Conservation (phyloP, 1,284 basidiomycete genomes). For the Leccinum olivaceoglutinosum region DNA sequence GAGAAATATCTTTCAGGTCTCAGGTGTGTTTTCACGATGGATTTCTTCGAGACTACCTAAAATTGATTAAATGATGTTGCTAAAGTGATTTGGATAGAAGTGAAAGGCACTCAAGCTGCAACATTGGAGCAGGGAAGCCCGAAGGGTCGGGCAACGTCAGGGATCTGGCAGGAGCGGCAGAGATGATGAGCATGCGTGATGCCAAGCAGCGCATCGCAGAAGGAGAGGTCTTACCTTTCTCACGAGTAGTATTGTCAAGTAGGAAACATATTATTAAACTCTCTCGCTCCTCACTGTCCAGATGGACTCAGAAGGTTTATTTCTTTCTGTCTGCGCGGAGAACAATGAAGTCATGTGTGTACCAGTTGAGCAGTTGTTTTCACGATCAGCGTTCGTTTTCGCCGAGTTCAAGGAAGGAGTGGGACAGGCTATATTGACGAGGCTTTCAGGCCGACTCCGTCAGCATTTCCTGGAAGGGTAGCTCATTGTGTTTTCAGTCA, state of each 20-base stretch:
- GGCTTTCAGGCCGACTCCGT: background rate
- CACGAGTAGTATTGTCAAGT: background rate
- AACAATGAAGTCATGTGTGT: background rate
- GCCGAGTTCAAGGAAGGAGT: background rate
- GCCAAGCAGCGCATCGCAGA: background rate
- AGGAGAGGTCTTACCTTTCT: background rate
- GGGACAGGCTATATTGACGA: background rate
- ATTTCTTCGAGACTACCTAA: background rate
- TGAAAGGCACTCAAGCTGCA: background rate
- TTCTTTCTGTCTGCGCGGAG: too few relatives aligned
- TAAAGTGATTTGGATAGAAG: background rate
- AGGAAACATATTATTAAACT: too few relatives aligned
- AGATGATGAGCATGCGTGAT: background rate
- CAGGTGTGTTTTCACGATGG: background rate
- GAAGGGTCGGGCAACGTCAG: background rate
- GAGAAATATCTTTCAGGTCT: background rate
- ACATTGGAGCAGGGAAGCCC: background rate
- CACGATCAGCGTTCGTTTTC: background rate
- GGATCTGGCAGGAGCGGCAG: background rate
- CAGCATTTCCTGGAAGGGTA: too few relatives aligned
- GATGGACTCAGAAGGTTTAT: too few relatives aligned
- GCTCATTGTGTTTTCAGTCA: too few relatives aligned
- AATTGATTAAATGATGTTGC: background rate
- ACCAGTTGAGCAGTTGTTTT: background rate
- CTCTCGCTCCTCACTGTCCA: too few relatives aligned